Conservation (phyloP, 352 stramenopile species). For the Phytopythium chamaehyphon region DNA sequence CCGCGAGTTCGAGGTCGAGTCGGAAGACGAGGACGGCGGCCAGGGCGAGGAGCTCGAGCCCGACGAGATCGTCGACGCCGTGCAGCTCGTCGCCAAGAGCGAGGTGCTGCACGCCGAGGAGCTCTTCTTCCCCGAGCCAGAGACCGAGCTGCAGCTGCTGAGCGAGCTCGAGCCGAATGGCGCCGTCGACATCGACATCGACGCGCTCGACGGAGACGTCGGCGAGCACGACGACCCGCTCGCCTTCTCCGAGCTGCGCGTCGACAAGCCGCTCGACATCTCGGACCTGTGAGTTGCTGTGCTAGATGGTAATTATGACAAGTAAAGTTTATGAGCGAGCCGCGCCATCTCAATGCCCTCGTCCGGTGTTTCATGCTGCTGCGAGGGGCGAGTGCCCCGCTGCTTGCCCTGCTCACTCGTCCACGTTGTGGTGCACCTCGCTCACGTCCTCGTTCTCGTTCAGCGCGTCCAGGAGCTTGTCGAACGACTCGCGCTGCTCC, state of each 20-base stretch:
- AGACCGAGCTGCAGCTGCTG: conserved; percentile 11
- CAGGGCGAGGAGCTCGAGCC: conserved; percentile 17
- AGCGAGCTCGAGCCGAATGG: neutral
- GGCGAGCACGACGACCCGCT: conserved; percentile 18
- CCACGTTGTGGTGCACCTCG: conserved; percentile 81
- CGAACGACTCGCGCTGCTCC: conserved; percentile 55
- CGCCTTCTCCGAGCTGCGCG: conserved; percentile 29
- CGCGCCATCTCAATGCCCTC: neutral
- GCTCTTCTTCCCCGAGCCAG: conserved; percentile 4
- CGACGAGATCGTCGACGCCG: conserved; percentile 41
- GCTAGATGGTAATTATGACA: neutral
- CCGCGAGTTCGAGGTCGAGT: conserved; percentile 54
- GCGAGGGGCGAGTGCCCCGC: neutral
- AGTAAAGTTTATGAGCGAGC: conserved; percentile 1
- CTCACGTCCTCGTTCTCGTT: conserved; percentile 80
- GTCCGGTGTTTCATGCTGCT: neutral
- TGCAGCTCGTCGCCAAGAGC: conserved; percentile 31
- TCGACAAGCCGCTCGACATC: conserved; percentile 34
- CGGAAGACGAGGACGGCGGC: conserved; percentile 38
- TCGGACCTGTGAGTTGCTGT: conserved; percentile 21
- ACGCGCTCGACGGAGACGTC: conserved; percentile 5
- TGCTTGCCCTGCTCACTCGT: conserved; percentile 37
- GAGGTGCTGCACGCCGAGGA: conserved; percentile 33
- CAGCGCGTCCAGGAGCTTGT: conserved; percentile 72
- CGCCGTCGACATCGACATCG: conserved; percentile 9